These are phyloP conservation scores for Candida hungchunana DNA, from an alignment of 805 yeast species.

Conservation along the genomic window DNA sequence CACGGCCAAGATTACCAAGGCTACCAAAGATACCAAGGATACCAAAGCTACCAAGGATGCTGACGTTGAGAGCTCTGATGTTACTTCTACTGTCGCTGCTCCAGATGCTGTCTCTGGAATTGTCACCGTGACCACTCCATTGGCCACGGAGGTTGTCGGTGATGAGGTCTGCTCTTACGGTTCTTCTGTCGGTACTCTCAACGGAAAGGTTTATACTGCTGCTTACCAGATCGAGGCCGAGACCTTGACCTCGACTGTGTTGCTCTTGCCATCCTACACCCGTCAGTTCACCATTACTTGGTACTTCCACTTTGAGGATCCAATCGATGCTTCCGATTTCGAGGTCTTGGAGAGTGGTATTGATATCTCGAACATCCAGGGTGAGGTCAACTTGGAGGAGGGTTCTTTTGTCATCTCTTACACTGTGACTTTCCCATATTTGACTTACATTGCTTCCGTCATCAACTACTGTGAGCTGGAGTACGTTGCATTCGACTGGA, in stretches of 20 bases:
- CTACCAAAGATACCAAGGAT: slow-evolving; percentile 2
- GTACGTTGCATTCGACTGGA: slow-evolving; percentile 8
- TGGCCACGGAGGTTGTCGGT: not conserved
- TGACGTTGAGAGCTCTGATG: slow-evolving; percentile 2
- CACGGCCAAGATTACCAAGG: no score
- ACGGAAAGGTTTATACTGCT: slow-evolving; percentile 7
- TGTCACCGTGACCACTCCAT: slow-evolving; percentile 1
- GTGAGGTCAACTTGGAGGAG: slow-evolving; percentile 16
- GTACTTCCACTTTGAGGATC: slow-evolving; percentile 15
- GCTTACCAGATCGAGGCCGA: slow-evolving; percentile 7
- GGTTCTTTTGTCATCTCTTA: slow-evolving; percentile 15
- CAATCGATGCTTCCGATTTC: slow-evolving; percentile 13
- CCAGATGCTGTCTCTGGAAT: not conserved
- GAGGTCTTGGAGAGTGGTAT: slow-evolving; percentile 7
- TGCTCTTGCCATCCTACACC: not conserved
- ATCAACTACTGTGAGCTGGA: slow-evolving; percentile 6
- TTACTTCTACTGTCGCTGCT: slow-evolving; percentile 1
- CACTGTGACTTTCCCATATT: slow-evolving; percentile 3
- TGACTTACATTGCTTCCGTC: slow-evolving; percentile 1
- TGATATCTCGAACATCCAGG: slow-evolving; percentile 6
- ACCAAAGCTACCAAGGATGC: slow-evolving; percentile 2
- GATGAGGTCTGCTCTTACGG: slow-evolving; percentile 6
- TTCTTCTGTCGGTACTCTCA: slow-evolving; percentile 2
- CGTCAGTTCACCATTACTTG: slow-evolving; percentile 16
- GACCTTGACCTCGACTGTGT: slow-evolving; percentile 2